A percentile compares a stretch with the other conserved stretches of the same genome.
Conservation (phyloP, 1,139 yeast species). For the Debaryomycetaceae sp. region DNA sequence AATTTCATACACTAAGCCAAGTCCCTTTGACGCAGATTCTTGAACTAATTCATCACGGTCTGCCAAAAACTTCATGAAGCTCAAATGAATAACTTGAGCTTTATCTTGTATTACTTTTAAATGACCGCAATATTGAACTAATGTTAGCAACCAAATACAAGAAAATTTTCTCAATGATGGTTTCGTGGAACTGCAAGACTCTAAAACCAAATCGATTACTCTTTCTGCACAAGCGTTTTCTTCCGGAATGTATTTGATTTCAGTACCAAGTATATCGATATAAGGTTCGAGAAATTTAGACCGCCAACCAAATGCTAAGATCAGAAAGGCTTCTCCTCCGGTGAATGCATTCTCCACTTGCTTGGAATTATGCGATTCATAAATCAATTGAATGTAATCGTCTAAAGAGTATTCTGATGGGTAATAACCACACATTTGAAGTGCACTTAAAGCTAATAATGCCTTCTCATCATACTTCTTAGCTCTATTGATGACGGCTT, state of each 20-base stretch:
- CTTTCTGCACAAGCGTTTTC: constrained; percentile 23
- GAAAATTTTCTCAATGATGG: constrained; percentile 74
- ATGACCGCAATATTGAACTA: constrained; percentile 71
- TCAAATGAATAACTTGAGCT: constrained; percentile 59
- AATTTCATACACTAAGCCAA: constrained; percentile 75
- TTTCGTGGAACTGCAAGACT: constrained; percentile 59
- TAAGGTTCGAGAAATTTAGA: constrained; percentile 53
- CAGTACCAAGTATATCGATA: constrained; percentile 47
- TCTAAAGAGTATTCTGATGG: constrained; percentile 33
- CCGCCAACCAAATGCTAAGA: constrained; percentile 74
- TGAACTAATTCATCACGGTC: constrained; percentile 83
- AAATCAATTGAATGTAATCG: constrained; percentile 43
- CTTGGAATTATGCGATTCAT: constrained; percentile 61
- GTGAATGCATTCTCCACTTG: constrained; percentile 74
- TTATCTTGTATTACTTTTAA: constrained; percentile 37
- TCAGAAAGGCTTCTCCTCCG: constrained; percentile 79
- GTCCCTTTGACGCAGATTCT: constrained; percentile 88
- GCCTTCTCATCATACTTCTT: constrained; percentile 62
- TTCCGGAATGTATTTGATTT: constrained; percentile 15
- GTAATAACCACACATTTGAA: constrained; percentile 25
- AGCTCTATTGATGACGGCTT: constrained; percentile 38
- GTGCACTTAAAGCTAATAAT: constrained; percentile 51
- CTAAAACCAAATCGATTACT: constrained; percentile 48
- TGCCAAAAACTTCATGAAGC: constrained; percentile 72
- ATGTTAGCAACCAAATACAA: constrained; percentile 81